phyloP scores from a whole-genome alignment of 1,139 yeast genomes.

The Geotrichum histeridarum region DNA sequence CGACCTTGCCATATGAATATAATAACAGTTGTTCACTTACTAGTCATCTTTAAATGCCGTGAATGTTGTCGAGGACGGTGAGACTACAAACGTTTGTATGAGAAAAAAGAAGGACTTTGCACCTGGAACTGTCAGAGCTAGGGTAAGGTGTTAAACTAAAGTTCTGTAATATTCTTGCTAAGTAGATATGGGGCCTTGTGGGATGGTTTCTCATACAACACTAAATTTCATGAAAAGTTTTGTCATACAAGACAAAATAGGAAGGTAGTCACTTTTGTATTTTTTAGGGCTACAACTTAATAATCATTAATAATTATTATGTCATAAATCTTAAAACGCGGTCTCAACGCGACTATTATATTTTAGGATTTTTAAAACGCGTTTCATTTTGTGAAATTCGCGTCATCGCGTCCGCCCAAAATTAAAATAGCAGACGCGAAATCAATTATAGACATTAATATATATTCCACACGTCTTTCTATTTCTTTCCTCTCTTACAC shows the following conservation, averaged over 20 bases:
- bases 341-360: neutral
- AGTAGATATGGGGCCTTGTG: neutral
- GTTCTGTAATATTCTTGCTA: slow-evolving; percentile 1
- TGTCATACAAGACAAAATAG: neutral
- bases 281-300: neutral
- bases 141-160: slow-evolving; percentile 1
- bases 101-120: slow-evolving; percentile 9
- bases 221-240: no score
- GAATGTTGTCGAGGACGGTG: slow-evolving; percentile 14
- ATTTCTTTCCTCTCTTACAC: no score
- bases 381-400: neutral
- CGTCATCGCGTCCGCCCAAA: neutral
- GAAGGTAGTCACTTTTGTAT: neutral
- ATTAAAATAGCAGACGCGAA: no score
- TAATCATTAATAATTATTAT: neutral
- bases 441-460: no score
- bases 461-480: no score
- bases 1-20: neutral
- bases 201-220: neutral
- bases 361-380: neutral
- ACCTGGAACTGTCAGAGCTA: neutral
- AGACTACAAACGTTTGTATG: slow-evolving; percentile 9
- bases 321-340: neutral
- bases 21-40: slow-evolving; percentile 15
- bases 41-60: slow-evolving; percentile 22